Evolutionary conservation across 768 basidiomycete genomes (phyloP).

Genomic region (Scleroderma bovista): DNA sequence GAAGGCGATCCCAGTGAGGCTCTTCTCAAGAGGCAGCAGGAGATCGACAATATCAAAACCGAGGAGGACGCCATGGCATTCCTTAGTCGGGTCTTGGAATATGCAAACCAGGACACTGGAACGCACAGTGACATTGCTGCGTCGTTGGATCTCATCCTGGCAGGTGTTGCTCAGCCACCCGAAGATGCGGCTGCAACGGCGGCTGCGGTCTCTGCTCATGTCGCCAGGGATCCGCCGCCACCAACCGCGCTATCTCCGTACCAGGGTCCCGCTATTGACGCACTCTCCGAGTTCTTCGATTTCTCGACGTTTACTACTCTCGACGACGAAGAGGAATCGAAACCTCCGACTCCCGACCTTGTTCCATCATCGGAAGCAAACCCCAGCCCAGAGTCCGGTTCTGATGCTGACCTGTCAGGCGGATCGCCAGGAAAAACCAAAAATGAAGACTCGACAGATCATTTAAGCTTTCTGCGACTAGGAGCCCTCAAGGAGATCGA

Average conservation of each 20-base stretch:
- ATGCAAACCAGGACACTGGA: conserved; percentile 37
- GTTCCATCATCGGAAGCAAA: conserved; percentile 67
- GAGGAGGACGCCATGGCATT: conserved; percentile 62
- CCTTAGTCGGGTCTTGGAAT: conserved; percentile 58
- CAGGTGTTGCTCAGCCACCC: conserved; percentile 44
- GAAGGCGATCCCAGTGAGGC: conserved; percentile 53
- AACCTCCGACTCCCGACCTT: conserved; percentile 72
- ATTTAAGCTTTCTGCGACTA: conserved; percentile 48
- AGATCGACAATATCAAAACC: conserved; percentile 47
- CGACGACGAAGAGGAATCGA: conserved; percentile 58
- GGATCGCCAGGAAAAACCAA: conserved; percentile 46
- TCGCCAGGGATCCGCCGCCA: conserved; percentile 26
- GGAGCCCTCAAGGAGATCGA: conserved; percentile 67
- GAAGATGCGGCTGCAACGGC: conserved; percentile 27
- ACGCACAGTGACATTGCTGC: conserved; percentile 46
- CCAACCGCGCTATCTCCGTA: conserved; percentile 31
- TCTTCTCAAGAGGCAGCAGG: conserved; percentile 35
- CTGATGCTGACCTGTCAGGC: conserved; percentile 51
- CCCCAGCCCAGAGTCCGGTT: conserved; percentile 69
- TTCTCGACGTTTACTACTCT: conserved; percentile 53
- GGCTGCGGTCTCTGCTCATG: conserved; percentile 21
- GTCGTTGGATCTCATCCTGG: conserved; percentile 58
- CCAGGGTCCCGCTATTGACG: conserved; percentile 31
- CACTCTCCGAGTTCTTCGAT: conserved; percentile 56
- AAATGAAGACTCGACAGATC: conserved; percentile 42